Evolutionary conservation across 1,284 basidiomycete species (phyloP).

Genomic region (Puccinia sorghi): DNA sequence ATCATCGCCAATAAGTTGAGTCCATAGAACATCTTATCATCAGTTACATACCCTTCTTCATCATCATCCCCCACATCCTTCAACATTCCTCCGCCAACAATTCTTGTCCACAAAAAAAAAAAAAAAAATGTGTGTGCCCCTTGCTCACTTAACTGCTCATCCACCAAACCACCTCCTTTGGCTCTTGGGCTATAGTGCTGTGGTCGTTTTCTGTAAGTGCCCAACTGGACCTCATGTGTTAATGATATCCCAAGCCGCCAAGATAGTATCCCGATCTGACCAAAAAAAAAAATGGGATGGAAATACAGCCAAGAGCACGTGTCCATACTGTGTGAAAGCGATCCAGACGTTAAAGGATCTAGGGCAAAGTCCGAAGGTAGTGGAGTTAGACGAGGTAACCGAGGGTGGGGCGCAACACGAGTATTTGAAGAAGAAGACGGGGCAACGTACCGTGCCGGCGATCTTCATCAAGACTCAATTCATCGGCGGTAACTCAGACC

Average conservation of each 20-base stretch:
- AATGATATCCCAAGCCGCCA: no score
- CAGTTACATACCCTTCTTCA: no score
- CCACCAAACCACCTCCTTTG: background rate
- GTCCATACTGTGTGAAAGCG: slow-evolving; percentile 39
- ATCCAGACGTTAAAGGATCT: slow-evolving; percentile 18
- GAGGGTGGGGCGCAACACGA: slow-evolving; percentile 56
- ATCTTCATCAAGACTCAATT: slow-evolving; percentile 60
- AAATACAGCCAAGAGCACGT: slow-evolving; percentile 27
- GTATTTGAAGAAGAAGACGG: slow-evolving; percentile 59
- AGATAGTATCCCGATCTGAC: no score
- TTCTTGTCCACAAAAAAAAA: background rate
- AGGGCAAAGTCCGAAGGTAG: slow-evolving; percentile 54
- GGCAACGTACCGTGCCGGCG: slow-evolving; percentile 60
- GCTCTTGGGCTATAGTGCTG: background rate
- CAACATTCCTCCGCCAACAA: no score
- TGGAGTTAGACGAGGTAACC: slow-evolving; percentile 59
- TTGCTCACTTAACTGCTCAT: background rate
- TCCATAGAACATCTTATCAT: no score
- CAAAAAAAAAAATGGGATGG: background rate
- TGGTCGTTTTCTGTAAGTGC: slow-evolving; percentile 47
- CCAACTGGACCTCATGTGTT: no score
- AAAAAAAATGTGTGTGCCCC: no score
- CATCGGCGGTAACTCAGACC: slow-evolving; percentile 56
- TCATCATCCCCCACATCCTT: no score
- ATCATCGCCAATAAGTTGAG: slow-evolving; percentile 24